Conservation (phyloP, 495 filamentous ascomycete genomes). For the Neurospora sp. region DNA sequence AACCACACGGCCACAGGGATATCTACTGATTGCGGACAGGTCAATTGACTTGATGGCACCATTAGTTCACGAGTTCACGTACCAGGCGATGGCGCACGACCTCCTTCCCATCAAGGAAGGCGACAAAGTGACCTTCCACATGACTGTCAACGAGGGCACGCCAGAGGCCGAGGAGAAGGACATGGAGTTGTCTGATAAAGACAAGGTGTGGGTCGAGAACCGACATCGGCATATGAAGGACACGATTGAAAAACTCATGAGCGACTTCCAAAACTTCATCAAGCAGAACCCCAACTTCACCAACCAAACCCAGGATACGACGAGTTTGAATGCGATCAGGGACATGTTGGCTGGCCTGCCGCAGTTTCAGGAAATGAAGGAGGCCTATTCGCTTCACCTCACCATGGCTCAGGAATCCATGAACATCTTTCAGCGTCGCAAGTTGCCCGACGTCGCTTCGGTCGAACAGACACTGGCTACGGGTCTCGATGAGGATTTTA, state of each 20-base stretch:
- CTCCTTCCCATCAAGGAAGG: conserved; percentile 76
- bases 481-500: conserved; percentile 84
- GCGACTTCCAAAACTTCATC: conserved; percentile 85
- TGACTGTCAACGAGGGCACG: conserved; percentile 59
- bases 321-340: conserved; percentile 81
- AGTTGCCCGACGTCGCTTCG: conserved; percentile 76
- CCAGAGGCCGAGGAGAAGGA: conserved; percentile 67
- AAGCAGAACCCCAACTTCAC: conserved; percentile 91
- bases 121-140: conserved; percentile 79
- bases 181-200: conserved; percentile 78
- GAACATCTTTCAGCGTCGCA: conserved; percentile 75
- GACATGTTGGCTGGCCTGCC: conserved; percentile 93
- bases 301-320: conserved; percentile 52
- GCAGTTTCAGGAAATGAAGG: conserved; percentile 89
- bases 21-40: conserved; percentile 79
- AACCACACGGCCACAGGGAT: conserved; percentile 68
- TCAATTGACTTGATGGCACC: conserved; percentile 86
- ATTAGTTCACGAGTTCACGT: conserved; percentile 90
- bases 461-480: conserved; percentile 81
- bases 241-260: conserved; percentile 84
- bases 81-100: conserved; percentile 96
- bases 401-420: conserved; percentile 98
- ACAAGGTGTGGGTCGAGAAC: conserved; percentile 88
- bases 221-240: conserved; percentile 96
- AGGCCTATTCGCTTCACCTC: conserved; percentile 87